A percentile compares a stretch with the other conserved stretches of the same genome.
Evolutionary conservation across 805 yeast species (phyloP).

Genomic region (Nakazawaea anatomiae): DNA sequence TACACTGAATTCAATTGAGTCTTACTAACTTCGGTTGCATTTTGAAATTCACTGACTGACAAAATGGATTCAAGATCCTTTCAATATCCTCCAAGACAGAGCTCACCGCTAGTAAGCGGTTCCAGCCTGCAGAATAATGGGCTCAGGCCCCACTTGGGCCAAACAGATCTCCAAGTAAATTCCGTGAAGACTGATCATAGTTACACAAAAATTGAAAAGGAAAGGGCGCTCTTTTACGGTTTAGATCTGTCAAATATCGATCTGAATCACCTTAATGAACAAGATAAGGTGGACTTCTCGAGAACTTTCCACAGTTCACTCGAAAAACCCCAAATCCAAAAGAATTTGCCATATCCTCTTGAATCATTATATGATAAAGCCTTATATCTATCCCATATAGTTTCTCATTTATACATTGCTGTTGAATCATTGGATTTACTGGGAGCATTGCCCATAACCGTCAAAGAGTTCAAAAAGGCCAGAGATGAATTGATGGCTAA

Average conservation of each 20-base stretch:
- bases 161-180: background rate
- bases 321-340: constrained; percentile 18
- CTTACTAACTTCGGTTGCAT: background rate
- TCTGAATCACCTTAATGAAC: constrained; percentile 20
- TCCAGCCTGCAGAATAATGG: background rate
- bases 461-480: constrained; percentile 55
- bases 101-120: background rate
- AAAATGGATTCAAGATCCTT: background rate
- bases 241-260: constrained; percentile 57
- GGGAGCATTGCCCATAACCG: constrained; percentile 61
- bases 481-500: constrained; percentile 27
- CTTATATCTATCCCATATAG: constrained; percentile 70
- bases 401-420: constrained; percentile 74
- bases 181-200: background rate
- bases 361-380: constrained; percentile 68
- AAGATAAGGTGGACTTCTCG: constrained; percentile 16
- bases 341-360: constrained; percentile 60
- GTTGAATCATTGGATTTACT: constrained; percentile 67
- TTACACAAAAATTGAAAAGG: constrained; percentile 13
- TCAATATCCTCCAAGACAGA: constrained; percentile 1
- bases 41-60: background rate
- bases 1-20: no score
- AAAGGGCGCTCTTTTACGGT: constrained; percentile 26
- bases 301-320: constrained; percentile 18
- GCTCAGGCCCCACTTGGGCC: background rate